Percentiles rank a stretch among this genome's conserved stretches.
Evolutionary conservation across 2,329 filamentous ascomycete species (phyloP).

Genomic region (Fusarium decemcellulare): DNA sequence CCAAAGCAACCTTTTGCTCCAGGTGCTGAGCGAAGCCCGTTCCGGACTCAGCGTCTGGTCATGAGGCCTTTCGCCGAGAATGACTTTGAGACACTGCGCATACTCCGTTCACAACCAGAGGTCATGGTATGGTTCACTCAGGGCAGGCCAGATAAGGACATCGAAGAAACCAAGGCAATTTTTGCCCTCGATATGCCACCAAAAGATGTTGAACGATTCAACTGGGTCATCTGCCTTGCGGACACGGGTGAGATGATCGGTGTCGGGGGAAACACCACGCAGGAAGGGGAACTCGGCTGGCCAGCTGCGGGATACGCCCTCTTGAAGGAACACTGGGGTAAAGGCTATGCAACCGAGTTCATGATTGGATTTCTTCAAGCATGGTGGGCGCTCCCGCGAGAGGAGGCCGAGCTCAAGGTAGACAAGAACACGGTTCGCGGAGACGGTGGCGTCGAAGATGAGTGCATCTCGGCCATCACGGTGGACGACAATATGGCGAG

Average conservation of each 20-base stretch:
- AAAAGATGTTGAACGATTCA: constrained; percentile 66
- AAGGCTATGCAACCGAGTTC: constrained; percentile 71
- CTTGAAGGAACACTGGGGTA: constrained; percentile 66
- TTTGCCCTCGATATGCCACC: constrained; percentile 62
- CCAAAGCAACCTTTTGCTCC: constrained; percentile 60
- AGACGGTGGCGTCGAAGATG: constrained; percentile 50
- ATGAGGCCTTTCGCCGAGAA: constrained; percentile 64
- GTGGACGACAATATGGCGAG: constrained; percentile 66
- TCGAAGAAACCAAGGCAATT: constrained; percentile 58
- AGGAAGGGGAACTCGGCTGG: constrained; percentile 61
- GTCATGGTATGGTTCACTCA: constrained; percentile 72
- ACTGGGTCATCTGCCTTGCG: constrained; percentile 66
- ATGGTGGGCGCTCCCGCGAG: constrained; percentile 66
- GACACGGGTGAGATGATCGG: constrained; percentile 67
- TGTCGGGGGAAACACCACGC: constrained; percentile 59
- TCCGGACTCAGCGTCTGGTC: constrained; percentile 68
- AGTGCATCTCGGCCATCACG: constrained; percentile 63
- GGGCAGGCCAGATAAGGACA: constrained; percentile 59
- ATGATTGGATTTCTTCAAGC: constrained; percentile 60
- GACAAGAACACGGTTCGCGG: constrained; percentile 54
- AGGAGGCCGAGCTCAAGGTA: constrained; percentile 60
- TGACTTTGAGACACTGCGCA: constrained; percentile 66
- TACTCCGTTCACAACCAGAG: constrained; percentile 69
- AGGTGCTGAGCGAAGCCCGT: constrained; percentile 53
- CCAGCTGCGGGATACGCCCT: constrained; percentile 73